These are phyloP conservation scores for Danielia oregonensis DNA, from an alignment of 805 yeast genomes.

Conservation along the genomic window DNA sequence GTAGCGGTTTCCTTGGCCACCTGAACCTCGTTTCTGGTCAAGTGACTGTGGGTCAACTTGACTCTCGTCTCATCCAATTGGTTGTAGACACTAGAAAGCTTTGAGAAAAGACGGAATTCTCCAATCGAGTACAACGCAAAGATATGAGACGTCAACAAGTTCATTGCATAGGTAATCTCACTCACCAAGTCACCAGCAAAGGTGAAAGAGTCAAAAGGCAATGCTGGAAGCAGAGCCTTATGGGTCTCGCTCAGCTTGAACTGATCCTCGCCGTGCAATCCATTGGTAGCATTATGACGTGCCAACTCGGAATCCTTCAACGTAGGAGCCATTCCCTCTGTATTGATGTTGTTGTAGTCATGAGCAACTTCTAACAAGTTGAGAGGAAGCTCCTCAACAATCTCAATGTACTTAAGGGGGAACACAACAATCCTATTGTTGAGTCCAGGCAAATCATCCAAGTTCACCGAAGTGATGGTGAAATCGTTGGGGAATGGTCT, in stretches of 20 bases:
- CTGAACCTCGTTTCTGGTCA: slow-evolving; percentile 51
- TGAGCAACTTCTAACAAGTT: slow-evolving; percentile 24
- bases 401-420: slow-evolving; percentile 53
- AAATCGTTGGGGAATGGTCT: slow-evolving; percentile 71
- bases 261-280: slow-evolving; percentile 15
- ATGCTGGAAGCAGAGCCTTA: slow-evolving; percentile 39
- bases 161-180: slow-evolving; percentile 57
- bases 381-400: slow-evolving; percentile 42
- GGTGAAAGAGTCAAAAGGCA: slow-evolving; percentile 49
- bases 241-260: too few species aligned
- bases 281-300: slow-evolving; percentile 20
- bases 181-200: slow-evolving; percentile 42
- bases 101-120: slow-evolving; percentile 59
- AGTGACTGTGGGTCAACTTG: slow-evolving; percentile 45
- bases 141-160: slow-evolving; percentile 58
- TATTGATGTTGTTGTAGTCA: slow-evolving; percentile 24
- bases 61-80: slow-evolving; percentile 58
- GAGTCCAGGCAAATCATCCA: slow-evolving; percentile 60
- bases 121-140: slow-evolving; percentile 70
- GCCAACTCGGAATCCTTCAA: slow-evolving; percentile 30
- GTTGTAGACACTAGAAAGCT: slow-evolving; percentile 49
- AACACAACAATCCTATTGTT: slow-evolving; percentile 53
- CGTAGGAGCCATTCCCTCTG: slow-evolving; percentile 27
- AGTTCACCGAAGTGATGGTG: slow-evolving; percentile 54
- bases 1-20: slow-evolving; percentile 50